These are phyloP conservation scores for Podaxis carcinomalis DNA, from an alignment of 768 basidiomycete genomes.

Conservation along the genomic window DNA sequence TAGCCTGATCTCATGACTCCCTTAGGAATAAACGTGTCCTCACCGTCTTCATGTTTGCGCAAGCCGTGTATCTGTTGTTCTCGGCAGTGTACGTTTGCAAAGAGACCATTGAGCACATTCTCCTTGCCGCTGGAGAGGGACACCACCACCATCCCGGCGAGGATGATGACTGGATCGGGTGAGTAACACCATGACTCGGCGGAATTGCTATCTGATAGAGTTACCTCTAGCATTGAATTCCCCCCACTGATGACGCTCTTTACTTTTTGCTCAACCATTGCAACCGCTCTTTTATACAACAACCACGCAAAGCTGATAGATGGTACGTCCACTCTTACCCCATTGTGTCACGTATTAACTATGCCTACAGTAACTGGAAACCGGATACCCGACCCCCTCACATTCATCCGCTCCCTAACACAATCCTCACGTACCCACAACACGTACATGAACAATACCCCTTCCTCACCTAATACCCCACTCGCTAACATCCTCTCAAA, in stretches of 20 bases:
- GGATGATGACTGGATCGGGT: slow-evolving; percentile 47
- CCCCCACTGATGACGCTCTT: slow-evolving; percentile 54
- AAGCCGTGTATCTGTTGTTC: slow-evolving; percentile 92
- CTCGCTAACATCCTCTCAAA: slow-evolving; percentile 53
- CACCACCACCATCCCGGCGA: slow-evolving; percentile 62
- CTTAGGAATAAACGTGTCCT: slow-evolving; percentile 60
- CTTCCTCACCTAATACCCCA: slow-evolving; percentile 30
- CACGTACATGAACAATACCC: slow-evolving; percentile 18
- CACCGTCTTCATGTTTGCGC: slow-evolving; percentile 78
- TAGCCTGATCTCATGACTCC: slow-evolving; percentile 10
- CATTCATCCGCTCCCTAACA: slow-evolving; percentile 43
- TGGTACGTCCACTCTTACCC: slow-evolving; percentile 36
- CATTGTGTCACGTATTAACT: not conserved
- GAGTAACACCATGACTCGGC: slow-evolving; percentile 1
- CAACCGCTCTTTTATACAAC: slow-evolving; percentile 52
- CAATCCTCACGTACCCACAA: slow-evolving; percentile 26
- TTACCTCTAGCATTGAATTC: slow-evolving; percentile 50
- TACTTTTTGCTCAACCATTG: slow-evolving; percentile 52
- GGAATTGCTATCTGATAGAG: not conserved
- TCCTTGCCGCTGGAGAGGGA: slow-evolving; percentile 63
- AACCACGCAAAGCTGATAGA: slow-evolving; percentile 65
- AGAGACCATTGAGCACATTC: slow-evolving; percentile 89
- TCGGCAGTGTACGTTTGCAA: slow-evolving; percentile 95
- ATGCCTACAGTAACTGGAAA: slow-evolving; percentile 49
- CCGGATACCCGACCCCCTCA: slow-evolving; percentile 50